These are phyloP conservation scores for Eucalyptus virginea DNA, from an alignment of 345 rosid genomes.

Conservation along the genomic window DNA sequence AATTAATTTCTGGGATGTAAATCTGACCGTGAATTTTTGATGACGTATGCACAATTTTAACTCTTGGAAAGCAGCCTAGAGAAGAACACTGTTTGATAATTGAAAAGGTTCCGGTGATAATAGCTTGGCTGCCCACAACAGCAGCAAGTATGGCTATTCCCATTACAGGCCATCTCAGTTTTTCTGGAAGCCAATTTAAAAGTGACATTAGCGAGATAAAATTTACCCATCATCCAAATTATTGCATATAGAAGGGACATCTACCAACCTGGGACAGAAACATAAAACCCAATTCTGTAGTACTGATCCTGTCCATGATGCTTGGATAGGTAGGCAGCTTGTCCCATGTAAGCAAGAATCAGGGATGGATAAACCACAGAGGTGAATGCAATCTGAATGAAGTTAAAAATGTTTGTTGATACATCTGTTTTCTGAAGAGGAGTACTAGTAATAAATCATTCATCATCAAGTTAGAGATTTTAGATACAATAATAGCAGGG, in stretches of 20 bases:
- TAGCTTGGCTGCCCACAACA: slow-evolving; percentile 91
- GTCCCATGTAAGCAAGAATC: slow-evolving; percentile 93
- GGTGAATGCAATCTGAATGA: slow-evolving; percentile 82
- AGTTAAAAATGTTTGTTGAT: not conserved
- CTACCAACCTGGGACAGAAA: slow-evolving; percentile 62
- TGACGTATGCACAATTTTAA: slow-evolving; percentile 85
- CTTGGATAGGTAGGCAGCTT: slow-evolving; percentile 80
- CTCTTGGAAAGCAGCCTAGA: slow-evolving; percentile 78
- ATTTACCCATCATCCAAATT: not conserved
- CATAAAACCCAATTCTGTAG: slow-evolving; percentile 59
- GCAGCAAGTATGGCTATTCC: slow-evolving; percentile 91
- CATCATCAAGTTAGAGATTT: not conserved
- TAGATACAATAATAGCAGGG: not conserved
- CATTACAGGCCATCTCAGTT: slow-evolving; percentile 69
- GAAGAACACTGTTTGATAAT: slow-evolving; percentile 87
- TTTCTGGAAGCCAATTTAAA: slow-evolving; percentile 18
- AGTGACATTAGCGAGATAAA: not conserved
- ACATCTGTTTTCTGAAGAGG: not conserved
- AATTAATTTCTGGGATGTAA: slow-evolving; percentile 90
- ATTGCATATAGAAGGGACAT: not conserved
- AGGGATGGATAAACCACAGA: slow-evolving; percentile 76
- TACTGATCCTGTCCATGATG: slow-evolving; percentile 37
- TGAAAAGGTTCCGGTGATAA: slow-evolving; percentile 89
- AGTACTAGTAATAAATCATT: not conserved
- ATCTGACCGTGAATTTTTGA: slow-evolving; percentile 89